Base-by-base conservation (phyloP, 108 stramenopile genomes). In the Mayamaea pseudoterrestris region DNA sequence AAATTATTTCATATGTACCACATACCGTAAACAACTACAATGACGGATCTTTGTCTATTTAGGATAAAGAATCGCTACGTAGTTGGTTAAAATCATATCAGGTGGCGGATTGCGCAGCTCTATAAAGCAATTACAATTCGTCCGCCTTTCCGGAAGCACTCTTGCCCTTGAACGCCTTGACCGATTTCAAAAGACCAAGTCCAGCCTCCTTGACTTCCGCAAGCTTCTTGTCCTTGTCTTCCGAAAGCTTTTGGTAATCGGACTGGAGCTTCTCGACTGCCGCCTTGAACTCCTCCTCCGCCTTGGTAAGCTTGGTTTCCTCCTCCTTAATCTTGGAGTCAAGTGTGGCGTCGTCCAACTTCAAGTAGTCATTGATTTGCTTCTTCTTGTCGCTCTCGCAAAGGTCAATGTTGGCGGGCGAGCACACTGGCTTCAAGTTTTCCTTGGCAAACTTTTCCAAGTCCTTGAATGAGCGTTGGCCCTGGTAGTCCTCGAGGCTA, bases 131-230 rank as follows among this genome's bases (percentile, higher is more conserved):
- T n/a, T n/a, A n/a, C n/a, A n/a, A n/a, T n/a, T n/a, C n/a, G n/a
- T n/a, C n/a, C n/a, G n/a, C n/a, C n/a, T n/a, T n/a, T n/a, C n/a
- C n/a, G n/a, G n/a, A n/a, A n/a, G n/a, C n/a, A n/a, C n/a, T n/a
- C n/a, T n/a, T n/a, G n/a, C n/a, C n/a, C n/a, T n/a, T n/a, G n/a
- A n/a, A n/a, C n/a, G 62, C 63, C 75, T 76, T 79, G n/a, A 91
- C 89, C 40, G 79, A 47, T 79, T 91, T 91, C 83, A 86, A 79
- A 41, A 91, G 57, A 12, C 83, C 83, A 51, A 91, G 75, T 25
- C 89, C 89, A 36, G 81, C 65, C 27, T 53, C 63, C 79, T 91
- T 91, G 53, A 91, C 72, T 17, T 64, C 76, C 28, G 65, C 83
- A 27, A 82, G 59, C 20, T 55, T 67, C 35, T 51, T 76, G 23